Conservation (phyloP, 2,329 filamentous ascomycete species). For the Botryotinia convoluta region DNA sequence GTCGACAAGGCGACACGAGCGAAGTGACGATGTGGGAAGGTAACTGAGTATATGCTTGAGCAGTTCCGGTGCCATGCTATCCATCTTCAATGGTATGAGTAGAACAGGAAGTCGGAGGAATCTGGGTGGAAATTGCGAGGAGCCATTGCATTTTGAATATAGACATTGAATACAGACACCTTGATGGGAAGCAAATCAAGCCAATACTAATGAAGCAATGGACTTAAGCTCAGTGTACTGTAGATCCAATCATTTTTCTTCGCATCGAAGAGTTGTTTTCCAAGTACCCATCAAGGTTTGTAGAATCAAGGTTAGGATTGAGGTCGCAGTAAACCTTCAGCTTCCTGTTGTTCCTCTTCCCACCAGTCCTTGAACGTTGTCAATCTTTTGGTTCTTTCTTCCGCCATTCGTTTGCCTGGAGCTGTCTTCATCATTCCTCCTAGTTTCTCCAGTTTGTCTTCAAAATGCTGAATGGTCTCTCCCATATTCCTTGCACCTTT, state of each 20-base stretch:
- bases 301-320: neutral
- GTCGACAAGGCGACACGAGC: conserved; percentile 24
- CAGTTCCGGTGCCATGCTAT: conserved; percentile 26
- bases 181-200: neutral
- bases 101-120: conserved; percentile 1
- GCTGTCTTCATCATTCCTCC: conserved; percentile 62
- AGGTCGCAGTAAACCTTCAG: conserved; percentile 31
- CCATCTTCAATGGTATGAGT: conserved; percentile 18
- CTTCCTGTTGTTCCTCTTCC: conserved; percentile 47
- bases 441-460: conserved; percentile 71
- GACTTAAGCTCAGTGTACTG: neutral
- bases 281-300: neutral
- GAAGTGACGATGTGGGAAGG: conserved; percentile 24
- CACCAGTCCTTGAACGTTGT: conserved; percentile 56
- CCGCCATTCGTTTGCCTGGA: conserved; percentile 52
- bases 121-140: neutral
- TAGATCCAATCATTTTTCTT: neutral
- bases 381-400: conserved; percentile 53
- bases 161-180: neutral
- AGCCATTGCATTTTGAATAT: neutral
- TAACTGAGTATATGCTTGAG: conserved; percentile 24
- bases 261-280: neutral
- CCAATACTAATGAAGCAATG: neutral
- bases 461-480: conserved; percentile 70
- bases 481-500: conserved; percentile 55